Evolutionary conservation across 176 grass and related monocot genomes (phyloP), one percentile per base, ranked within the genome.

Genomic region (Typha latifolia): DNA sequence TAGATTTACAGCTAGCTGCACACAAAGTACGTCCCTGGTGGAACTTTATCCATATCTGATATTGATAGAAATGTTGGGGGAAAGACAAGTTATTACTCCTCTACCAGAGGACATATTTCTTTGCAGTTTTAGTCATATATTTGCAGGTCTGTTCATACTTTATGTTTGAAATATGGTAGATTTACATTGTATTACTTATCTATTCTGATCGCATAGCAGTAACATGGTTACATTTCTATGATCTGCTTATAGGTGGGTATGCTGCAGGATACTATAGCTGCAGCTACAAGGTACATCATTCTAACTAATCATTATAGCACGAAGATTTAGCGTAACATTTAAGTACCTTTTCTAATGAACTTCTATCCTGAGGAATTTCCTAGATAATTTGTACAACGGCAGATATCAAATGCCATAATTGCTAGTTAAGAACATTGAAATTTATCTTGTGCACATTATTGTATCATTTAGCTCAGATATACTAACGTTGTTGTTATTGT

Each of bases 211-310:
- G 48, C 31, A 11, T 50, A 68, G 10, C 29, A 23, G 53, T 62
- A 2, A 49, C 20, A n/a, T 72, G 47, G 0, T 86, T 12, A 55
- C 53, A 51, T 65, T 27, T 6, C 70, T 51, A 22, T 21, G 66
- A 5, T 47, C 7, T 48, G 23, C 49, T 71, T 62, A 50, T 77
- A 97, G 93, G 85, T 80, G 93, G 93, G 64, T 97, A 97, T 84
- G 88, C 93, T 75, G 93, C 93, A 68, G 93, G 93, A 65, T 97
- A 97, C 75, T 92, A 97, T n/a, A n/a, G n/a, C n/a, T n/a, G n/a
- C 62, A 97, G 93, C 72, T 97, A 92, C 81, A 97, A 97, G 93
- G 93, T 97, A 82, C 12, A 26, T 71, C 49, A n/a, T 24, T 47
- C 10, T 29, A 5, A 26, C 6, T 49, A 29, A 24, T 62, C 16